Base-by-base conservation (phyloP, 306 rosid species). In the Alnus rubra region DNA sequence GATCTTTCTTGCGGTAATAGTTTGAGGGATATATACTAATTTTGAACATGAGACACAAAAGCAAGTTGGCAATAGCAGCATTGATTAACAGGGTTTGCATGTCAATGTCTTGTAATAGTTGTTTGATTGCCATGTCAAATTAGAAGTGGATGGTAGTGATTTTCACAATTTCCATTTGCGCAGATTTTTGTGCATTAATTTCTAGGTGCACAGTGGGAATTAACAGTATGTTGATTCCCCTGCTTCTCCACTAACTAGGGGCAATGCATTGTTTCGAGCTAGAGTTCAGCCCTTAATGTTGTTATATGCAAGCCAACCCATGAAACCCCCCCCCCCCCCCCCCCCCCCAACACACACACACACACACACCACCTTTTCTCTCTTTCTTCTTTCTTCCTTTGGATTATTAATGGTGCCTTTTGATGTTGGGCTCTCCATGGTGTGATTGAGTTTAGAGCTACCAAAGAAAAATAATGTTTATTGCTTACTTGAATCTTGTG, bases 401-500 rank as follows among this genome's bases (percentile, higher is more conserved):
- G 19, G 45, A 1, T 33, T 14, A 63, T 63, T 63, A 2, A 31
- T 31, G 18, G 12, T 35, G 12, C 16, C 14, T 44, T 48, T 48
- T 18, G 56, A 71, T 49, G 11, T 71, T 19, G 75, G n/a, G 18
- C n/a, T 71, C 33, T 7, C 9, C 18, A 6, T 71, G 39, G 56
- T 23, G 14, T 49, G 33, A 49, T 63, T 33, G 15, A 11, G 19
- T 49, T 71, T 49, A 49, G 31, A 28, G 58, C 39, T 23, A 4
- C 28, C 47, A 0, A 72, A 49, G 37, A 64, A 18, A 13, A 52
- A 52, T 13, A 2, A 52, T 72, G 73, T 30, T 18, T 51, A n/a
- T 9, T 44, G 49, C 60, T 69, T 82, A 70, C 55, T 54, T 68
- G 33, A 75, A 75, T 42, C 63, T 59, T 84, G 51, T 81, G 48